Conservation (phyloP, 164 flowering plant genomes). For the Macadamia tetraphylla region DNA sequence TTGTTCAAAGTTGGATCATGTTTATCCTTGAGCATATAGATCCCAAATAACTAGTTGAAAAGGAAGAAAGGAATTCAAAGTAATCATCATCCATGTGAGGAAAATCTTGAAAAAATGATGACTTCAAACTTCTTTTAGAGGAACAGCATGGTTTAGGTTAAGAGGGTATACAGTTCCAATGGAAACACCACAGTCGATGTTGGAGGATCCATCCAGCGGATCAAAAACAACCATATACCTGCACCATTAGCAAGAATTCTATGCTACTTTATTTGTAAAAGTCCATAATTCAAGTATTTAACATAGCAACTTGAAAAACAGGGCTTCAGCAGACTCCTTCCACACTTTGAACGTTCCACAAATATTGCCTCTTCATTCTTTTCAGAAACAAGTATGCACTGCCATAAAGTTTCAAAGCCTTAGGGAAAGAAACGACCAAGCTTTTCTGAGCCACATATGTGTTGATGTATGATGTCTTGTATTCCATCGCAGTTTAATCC, state of each 20-base stretch:
- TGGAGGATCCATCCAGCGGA: slow-evolving; percentile 57
- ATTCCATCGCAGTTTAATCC: no score
- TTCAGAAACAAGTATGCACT: slow-evolving; percentile 95
- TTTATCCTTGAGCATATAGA: slow-evolving; percentile 49
- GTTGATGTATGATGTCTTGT: no score
- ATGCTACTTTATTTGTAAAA: background rate
- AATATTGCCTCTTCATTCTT: slow-evolving; percentile 98
- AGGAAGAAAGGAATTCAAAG: background rate
- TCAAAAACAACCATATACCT: slow-evolving; percentile 90
- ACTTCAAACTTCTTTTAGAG: background rate
- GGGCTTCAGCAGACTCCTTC: slow-evolving; percentile 46
- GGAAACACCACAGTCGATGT: slow-evolving; percentile 98
- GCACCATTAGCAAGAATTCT: slow-evolving; percentile 9
- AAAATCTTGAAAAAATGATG: background rate
- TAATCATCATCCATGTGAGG: no score
- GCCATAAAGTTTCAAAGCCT: slow-evolving; percentile 13
- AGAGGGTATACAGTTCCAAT: slow-evolving; percentile 76
- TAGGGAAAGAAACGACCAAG: background rate
- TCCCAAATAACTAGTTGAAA: slow-evolving; percentile 73
- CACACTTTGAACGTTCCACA: slow-evolving; percentile 76
- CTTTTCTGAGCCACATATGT: background rate
- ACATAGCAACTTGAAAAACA: slow-evolving; percentile 1
- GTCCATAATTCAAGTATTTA: background rate
- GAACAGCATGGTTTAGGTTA: background rate
- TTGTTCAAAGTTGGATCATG: slow-evolving; percentile 59